Base-by-base conservation (phyloP, 306 rosid genomes). In the Psophocarpus tetragonolobus region DNA sequence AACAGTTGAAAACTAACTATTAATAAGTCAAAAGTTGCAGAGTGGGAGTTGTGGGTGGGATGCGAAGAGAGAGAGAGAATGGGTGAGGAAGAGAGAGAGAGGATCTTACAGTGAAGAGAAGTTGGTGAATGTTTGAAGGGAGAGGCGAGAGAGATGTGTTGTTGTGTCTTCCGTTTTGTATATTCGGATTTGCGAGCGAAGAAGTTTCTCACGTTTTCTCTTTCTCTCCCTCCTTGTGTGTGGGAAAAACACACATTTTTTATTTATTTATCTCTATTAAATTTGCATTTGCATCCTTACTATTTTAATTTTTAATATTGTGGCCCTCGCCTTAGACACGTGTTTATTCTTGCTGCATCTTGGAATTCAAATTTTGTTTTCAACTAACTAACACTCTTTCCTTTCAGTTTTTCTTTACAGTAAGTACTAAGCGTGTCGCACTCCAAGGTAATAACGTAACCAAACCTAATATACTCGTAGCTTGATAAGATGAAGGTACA, bases 91-190 rank as follows among this genome's bases (percentile, higher is more conserved):
- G 48, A n/a, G 20, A 67, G 50, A 51, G 30, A 78, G 86, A 50
- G 47, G 81, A 78, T 67, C 87, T 84, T 75, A 84, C 87, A 62
- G 84, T 51, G 83, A 67, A 76, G 70, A 67, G n/a, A 71, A 11
- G 50, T 39, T 48, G 77, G 48, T 38, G 81, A 84, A 79, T 84
- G 80, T 51, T 41, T 30, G 73, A 74, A 73, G 58, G 42, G 66
- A 79, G 60, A 71, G 73, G 11, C 3, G 61, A 53, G 66, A 77
- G 50, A 48, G 50, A 11, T 71, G 76, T 3, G 80, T 58, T 3
- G 80, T 58, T 71, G 73, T 15, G 77, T 30, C 60, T 73, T 50
- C 68, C 68, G 86, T 67, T 78, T 21, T 73, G 39, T 78, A 64
- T 78, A 71, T 77, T 62, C 67, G 58, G 71, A 38, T 27, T 79